Base-by-base conservation (phyloP, 1,139 yeast genomes). In the Kodamaea fungicola region DNA sequence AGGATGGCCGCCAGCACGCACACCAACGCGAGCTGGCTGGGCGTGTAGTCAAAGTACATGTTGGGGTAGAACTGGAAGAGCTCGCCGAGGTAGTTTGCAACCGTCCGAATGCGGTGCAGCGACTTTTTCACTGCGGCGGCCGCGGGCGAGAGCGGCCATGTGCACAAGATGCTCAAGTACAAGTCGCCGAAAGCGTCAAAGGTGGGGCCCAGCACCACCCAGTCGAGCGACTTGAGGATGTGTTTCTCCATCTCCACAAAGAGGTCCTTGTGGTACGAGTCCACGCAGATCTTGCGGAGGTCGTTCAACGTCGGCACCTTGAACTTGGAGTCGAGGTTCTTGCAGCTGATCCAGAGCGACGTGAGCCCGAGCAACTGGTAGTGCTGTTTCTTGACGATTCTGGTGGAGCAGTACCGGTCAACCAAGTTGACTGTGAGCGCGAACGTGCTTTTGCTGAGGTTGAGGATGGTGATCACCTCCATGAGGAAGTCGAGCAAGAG, bases 301-400 rank as follows among this genome's bases (percentile, higher is more conserved):
- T 76, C 79, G 46, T 72, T 71, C 43, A 78, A 57, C 13, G 77
- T 64, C 22, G 88, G 86, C 33, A 81, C 76, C 52, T 78, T 78
- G 48, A 75, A 75, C 59, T 84, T 84, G 39, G 79, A 69, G 54
- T 83, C 92, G 58, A 78, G 69, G 55, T 76, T 81, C 61, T 84
- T 84, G 45, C 88, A 78, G 31, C 85, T 74, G 36, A 83, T 74
- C 94, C 92, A 84, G 35, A 84, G 63, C 44, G 86, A 74, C 22
- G 88, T 78, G 42, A 83, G 67, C 2, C 89, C 90, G 42, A 83
- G 63, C 43, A 83, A 62, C 53, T 83, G 87, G 55, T 78, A 82
- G 52, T 79, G 82, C 45, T 68, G 70, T 43, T 72, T 71, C 52
- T 71, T 71, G 39, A 77, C 78, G 33, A 71, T 67, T 41, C 74